Evolutionary conservation across 371 early-diverging fungal genomes (phyloP), one percentile per base, ranked within the genome.

Genomic region (Gilbertella persicaria): DNA sequence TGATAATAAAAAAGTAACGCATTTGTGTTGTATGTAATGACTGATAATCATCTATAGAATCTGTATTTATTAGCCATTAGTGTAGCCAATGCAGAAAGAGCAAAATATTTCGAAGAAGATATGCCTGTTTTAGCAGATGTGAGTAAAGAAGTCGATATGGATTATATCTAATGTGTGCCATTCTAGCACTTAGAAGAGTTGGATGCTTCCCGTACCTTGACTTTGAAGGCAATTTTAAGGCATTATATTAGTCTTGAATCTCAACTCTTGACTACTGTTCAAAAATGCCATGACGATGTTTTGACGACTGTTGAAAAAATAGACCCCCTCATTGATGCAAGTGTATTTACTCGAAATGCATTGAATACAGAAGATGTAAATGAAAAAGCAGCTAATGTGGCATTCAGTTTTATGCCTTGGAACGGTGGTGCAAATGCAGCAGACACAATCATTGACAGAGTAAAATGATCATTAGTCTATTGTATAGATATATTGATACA

Each of bases 1-100:
- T 71, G 83, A 91, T 58, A 91, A 90, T 63, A 78, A 78, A 64
- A 93, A 93, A 80, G 91, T 87, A 70, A 14, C n/a, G n/a, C n/a
- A n/a, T n/a, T n/a, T n/a, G n/a, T n/a, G n/a, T n/a, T n/a, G n/a
- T n/a, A n/a, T n/a, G n/a, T n/a, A n/a, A n/a, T n/a, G n/a, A n/a
- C n/a, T n/a, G 24, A 16, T 19, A 4, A 17, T 37, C 2, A 7
- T 3, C 10, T 37, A n/a, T 35, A 87, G 87, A 89, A 89, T 46
- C 43, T 79, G 5, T 89, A 89, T 47, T 55, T 89, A 28, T 59
- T 89, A 19, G 58, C 85, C 0, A 53, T 89, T 38, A 64, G 64
- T n/a, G 81, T 80, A 5, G 71, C 85, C 10, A 88, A 88, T 57
- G 79, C 82, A 12, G 79, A 79, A 45, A 69, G 80, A 36, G 58